These are phyloP conservation scores for Clitopilus passeckerianus DNA, from an alignment of 768 basidiomycete genomes.

Conservation along the genomic window DNA sequence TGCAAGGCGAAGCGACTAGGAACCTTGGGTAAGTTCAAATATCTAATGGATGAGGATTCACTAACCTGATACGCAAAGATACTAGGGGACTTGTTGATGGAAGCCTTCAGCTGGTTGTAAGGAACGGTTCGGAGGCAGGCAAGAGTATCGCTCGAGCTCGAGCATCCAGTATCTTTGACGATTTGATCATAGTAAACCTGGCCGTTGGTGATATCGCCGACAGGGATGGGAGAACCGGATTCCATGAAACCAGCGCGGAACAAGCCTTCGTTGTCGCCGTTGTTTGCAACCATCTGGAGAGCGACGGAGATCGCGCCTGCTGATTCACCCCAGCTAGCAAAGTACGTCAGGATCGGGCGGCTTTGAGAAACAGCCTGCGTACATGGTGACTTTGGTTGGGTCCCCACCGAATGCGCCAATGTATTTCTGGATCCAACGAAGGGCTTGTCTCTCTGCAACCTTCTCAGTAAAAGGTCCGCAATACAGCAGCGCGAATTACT, in stretches of 20 bases:
- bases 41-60: neutral
- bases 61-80: constrained; percentile 39
- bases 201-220: constrained; percentile 37
- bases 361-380: constrained; percentile 2
- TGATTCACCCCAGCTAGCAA: constrained; percentile 46
- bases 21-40: neutral
- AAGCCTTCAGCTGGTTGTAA: constrained; percentile 31
- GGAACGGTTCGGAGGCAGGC: constrained; percentile 36
- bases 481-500: constrained; percentile 8
- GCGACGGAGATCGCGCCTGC: constrained; percentile 53
- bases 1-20: constrained; percentile 32
- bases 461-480: neutral
- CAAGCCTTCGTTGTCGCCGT: constrained; percentile 37
- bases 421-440: constrained; percentile 61
- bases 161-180: constrained; percentile 35
- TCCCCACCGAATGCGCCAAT: constrained; percentile 60
- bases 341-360: neutral
- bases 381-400: constrained; percentile 47
- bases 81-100: constrained; percentile 36
- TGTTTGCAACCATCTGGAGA: constrained; percentile 44
- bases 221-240: constrained; percentile 42
- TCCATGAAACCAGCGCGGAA: constrained; percentile 51
- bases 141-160: constrained; percentile 32
- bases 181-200: constrained; percentile 43
- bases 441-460: constrained; percentile 41